Conservation (phyloP, 345 rosid genomes). For the Sonneratia caseolaris region DNA sequence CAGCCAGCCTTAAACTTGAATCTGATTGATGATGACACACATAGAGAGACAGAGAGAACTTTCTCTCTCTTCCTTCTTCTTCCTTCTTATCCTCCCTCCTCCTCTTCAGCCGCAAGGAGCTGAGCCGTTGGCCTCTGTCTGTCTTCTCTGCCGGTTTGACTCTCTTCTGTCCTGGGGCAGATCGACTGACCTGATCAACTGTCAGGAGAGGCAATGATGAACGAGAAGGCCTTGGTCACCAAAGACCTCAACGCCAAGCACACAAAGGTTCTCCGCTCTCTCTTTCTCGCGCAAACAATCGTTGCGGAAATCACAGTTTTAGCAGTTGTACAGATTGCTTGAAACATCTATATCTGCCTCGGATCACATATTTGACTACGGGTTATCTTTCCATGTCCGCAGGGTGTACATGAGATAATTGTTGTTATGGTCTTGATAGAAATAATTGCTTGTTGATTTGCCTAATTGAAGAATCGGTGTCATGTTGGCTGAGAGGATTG, state of each 20-base stretch:
- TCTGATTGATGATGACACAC: background rate
- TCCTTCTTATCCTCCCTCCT: constrained; percentile 1
- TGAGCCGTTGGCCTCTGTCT: background rate
- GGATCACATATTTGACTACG: background rate
- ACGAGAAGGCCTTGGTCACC: constrained; percentile 63
- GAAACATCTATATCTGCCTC: background rate
- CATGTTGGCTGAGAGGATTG: too few relatives aligned
- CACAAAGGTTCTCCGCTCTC: constrained; percentile 35
- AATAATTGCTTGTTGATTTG: too few relatives aligned
- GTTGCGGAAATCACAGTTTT: background rate
- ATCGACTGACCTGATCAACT: background rate
- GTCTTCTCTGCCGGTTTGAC: background rate
- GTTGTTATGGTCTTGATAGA: too few relatives aligned
- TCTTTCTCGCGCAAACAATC: background rate
- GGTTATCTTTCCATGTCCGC: too few relatives aligned
- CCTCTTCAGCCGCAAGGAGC: background rate
- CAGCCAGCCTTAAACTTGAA: background rate
- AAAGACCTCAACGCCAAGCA: constrained; percentile 73
- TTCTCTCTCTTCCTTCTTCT: background rate
- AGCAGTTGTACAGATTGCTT: background rate
- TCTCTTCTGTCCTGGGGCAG: background rate
- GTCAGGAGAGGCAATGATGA: constrained; percentile 26
- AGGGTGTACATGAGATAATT: too few relatives aligned
- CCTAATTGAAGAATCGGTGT: too few relatives aligned
- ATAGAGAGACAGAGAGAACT: background rate